phyloP scores from a whole-genome alignment of 1,284 basidiomycete species.

The Apiotrichum siamense region DNA sequence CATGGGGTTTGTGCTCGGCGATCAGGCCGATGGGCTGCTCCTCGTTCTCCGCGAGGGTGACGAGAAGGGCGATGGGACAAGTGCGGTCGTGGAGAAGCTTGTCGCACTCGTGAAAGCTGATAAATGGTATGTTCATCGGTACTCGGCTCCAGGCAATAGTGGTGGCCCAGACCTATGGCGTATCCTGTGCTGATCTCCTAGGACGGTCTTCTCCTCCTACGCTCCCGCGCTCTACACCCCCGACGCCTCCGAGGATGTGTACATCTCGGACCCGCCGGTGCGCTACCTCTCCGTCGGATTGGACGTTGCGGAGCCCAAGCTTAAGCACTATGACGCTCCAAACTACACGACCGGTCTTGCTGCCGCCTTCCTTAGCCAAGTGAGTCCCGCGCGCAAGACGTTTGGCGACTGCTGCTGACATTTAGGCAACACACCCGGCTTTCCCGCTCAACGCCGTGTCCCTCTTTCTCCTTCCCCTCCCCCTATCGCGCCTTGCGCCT shows the following conservation, averaged over 20 bases:
- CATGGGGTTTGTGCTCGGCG: slow-evolving; percentile 7
- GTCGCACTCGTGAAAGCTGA: not conserved
- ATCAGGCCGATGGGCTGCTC: slow-evolving; percentile 8
- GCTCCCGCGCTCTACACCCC: slow-evolving; percentile 41
- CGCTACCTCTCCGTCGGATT: slow-evolving; percentile 20
- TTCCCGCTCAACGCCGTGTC: slow-evolving; percentile 7
- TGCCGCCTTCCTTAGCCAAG: slow-evolving; percentile 28
- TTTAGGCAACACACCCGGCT: slow-evolving; percentile 26
- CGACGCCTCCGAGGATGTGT: slow-evolving; percentile 3
- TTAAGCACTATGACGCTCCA: slow-evolving; percentile 27
- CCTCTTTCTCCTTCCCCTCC: slow-evolving; percentile 32
- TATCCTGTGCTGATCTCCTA: not conserved
- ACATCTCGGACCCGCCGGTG: slow-evolving; percentile 20
- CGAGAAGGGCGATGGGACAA: slow-evolving; percentile 7
- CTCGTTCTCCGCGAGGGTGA: slow-evolving; percentile 11
- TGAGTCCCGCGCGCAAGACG: too few relatives aligned
- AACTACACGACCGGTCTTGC: slow-evolving; percentile 39
- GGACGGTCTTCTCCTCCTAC: slow-evolving; percentile 36
- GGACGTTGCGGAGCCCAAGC: too few relatives aligned
- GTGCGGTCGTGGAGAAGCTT: slow-evolving; percentile 2
- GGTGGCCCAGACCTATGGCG: too few relatives aligned
- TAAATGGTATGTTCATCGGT: slow-evolving; percentile 6
- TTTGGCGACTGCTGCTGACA: slow-evolving; percentile 4
- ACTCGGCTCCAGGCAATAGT: too few relatives aligned
- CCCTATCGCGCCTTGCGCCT: slow-evolving; percentile 23